phyloP scores from a whole-genome alignment of 371 early-diverging fungal genomes.

The Batkoa obscura region DNA sequence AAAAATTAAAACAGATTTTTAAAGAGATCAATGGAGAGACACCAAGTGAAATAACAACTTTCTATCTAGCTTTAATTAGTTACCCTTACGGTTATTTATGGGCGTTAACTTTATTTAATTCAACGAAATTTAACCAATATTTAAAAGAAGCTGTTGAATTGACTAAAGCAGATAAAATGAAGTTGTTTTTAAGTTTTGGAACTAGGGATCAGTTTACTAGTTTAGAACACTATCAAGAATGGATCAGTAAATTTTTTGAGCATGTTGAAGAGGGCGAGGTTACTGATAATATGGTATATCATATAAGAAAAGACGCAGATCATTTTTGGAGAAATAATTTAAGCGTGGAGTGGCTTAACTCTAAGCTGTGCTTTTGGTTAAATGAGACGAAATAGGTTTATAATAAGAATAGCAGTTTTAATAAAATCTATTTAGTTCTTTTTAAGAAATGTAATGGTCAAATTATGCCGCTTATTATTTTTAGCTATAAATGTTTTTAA shows the following conservation, averaged over 20 bases:
- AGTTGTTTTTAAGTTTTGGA: background rate
- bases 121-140: background rate
- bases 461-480: background rate
- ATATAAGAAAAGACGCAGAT: background rate
- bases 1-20: background rate
- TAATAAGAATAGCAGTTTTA: background rate
- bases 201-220: constrained; percentile 6
- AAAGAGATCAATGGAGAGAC: background rate
- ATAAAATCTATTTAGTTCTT: background rate
- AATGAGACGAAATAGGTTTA: background rate
- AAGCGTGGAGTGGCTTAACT: background rate
- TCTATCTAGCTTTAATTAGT: too few relatives aligned
- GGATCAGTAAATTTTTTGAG: too few relatives aligned
- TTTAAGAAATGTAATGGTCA: background rate
- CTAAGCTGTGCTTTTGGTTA: background rate
- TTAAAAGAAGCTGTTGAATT: background rate
- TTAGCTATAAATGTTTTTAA: background rate
- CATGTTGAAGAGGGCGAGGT: background rate
- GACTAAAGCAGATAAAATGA: background rate
- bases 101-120: too few relatives aligned
- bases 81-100: too few relatives aligned
- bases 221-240: background rate
- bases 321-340: background rate
- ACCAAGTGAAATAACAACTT: background rate
- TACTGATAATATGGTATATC: background rate